phyloP scores from a whole-genome alignment of 352 stramenopile genomes.

The Phytophthora pini region DNA sequence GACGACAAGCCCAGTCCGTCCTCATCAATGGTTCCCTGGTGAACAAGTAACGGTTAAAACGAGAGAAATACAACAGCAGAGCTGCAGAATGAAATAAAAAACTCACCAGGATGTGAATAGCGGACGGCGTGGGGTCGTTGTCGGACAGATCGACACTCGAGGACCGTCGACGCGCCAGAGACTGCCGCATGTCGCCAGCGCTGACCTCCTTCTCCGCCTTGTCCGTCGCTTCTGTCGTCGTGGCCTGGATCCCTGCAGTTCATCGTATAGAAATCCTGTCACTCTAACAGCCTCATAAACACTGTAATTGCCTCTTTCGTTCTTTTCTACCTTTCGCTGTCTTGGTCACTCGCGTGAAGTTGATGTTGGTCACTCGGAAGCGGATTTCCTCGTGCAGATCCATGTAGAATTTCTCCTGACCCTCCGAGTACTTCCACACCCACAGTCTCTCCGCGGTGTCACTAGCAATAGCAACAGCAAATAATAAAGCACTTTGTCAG shows the following conservation, averaged over 20 bases:
- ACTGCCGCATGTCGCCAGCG: conserved; percentile 76
- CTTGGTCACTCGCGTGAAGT: conserved; percentile 90
- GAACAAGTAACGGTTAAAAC: background rate
- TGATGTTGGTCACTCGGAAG: conserved; percentile 89
- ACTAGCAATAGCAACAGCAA: conserved; percentile 30
- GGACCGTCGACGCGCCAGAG: conserved; percentile 70
- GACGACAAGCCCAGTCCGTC: conserved; percentile 84
- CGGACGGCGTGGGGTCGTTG: conserved; percentile 80
- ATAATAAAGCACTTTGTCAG: background rate
- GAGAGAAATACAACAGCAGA: background rate
- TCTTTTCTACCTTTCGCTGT: conserved; percentile 66
- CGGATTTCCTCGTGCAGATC: conserved; percentile 88
- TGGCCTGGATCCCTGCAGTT: conserved; percentile 78
- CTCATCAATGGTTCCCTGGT: conserved; percentile 88
- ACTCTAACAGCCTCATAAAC: background rate
- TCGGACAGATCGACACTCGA: conserved; percentile 88
- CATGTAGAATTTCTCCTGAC: conserved; percentile 91
- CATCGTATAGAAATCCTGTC: background rate
- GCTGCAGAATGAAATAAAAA: background rate
- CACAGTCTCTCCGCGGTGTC: conserved; percentile 81
- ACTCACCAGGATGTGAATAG: conserved; percentile 83
- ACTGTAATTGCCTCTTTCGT: too few relatives aligned
- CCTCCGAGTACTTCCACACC: conserved; percentile 89
- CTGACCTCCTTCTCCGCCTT: conserved; percentile 53
- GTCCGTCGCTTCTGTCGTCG: conserved; percentile 83